phyloP scores from a whole-genome alignment of 345 rosid genomes.

The Citrus sp. region DNA sequence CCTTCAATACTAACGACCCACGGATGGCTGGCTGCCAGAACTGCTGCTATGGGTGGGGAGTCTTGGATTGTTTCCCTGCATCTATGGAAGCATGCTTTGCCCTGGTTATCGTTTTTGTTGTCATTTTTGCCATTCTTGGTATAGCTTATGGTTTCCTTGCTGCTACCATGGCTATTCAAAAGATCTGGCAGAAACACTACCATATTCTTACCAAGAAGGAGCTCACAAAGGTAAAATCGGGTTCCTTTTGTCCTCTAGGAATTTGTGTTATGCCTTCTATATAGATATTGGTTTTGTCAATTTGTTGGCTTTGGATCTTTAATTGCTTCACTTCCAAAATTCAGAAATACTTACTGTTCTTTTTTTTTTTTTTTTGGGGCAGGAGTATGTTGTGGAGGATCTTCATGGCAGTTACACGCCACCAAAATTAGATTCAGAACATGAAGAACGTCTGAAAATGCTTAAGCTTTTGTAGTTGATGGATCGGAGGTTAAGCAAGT shows the following conservation, averaged over 20 bases:
- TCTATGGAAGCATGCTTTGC: conserved; percentile 96
- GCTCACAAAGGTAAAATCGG: conserved; percentile 62
- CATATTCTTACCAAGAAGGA: conserved; percentile 91
- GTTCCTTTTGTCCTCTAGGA: neutral
- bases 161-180: conserved; percentile 87
- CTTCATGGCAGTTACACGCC: conserved; percentile 80
- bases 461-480: conserved; percentile 65
- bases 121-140: conserved; percentile 86
- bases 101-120: conserved; percentile 72
- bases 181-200: conserved; percentile 96
- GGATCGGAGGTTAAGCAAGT: neutral
- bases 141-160: conserved; percentile 95
- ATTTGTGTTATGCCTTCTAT: neutral
- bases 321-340: neutral
- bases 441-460: conserved; percentile 67
- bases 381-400: conserved; percentile 92
- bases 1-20: conserved; percentile 75
- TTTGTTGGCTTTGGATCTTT: neutral
- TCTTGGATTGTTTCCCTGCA: conserved; percentile 94
- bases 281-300: neutral
- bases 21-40: conserved; percentile 93
- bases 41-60: conserved; percentile 98
- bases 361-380: neutral
- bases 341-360: neutral
- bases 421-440: conserved; percentile 77